Evolutionary conservation across 805 yeast species (phyloP), one percentile per base, ranked within the genome.

Genomic region (Spathaspora passalidarum): DNA sequence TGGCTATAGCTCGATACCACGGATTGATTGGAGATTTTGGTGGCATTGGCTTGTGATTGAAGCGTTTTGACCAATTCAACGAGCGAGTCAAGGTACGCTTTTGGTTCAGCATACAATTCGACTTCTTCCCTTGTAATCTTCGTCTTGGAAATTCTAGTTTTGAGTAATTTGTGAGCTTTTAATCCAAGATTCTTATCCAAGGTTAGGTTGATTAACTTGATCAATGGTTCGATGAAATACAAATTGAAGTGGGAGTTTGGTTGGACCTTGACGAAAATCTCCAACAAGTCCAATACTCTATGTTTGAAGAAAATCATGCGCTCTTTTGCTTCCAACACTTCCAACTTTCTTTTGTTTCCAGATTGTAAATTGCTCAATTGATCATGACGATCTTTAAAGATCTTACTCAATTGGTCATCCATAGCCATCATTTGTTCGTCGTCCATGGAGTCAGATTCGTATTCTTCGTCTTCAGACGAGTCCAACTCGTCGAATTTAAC

Each of bases 341-440:
- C 95, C 17, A 75, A 63, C 56, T 88, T 88, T 56, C 86, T 76
- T 62, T 78, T 80, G 61, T 74, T 86, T 26, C 90, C 90, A 2
- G 78, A 66, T 25, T 70, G 68, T 20, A 70, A 54, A 6, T 59
- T 60, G 8, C 80, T 65, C 44, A 88, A 63, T 0, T 87, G 86
- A 49, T 79, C 82, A 53, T 82, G 81, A 55, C 97, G 79, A 56
- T 89, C 92, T 57, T 85, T 80, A 75, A 92, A 92, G 45, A 92
- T 92, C 44, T 76, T 77, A 0, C 97, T 80, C 23, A 92, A 69
- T 49, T 89, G 94, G 18, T 76, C 86, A 60, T 92, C 98, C 56
- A 92, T 78, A 17, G 91, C 95, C 84, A 90, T 82, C 98, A 92
- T 92, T 61, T 90, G 90, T 56, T 91, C 97, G 63, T 91, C 97